Evolutionary conservation across 2,329 filamentous ascomycete genomes (phyloP), one percentile per base, ranked within the genome.

Genomic region (Plenodomus biglobosus): DNA sequence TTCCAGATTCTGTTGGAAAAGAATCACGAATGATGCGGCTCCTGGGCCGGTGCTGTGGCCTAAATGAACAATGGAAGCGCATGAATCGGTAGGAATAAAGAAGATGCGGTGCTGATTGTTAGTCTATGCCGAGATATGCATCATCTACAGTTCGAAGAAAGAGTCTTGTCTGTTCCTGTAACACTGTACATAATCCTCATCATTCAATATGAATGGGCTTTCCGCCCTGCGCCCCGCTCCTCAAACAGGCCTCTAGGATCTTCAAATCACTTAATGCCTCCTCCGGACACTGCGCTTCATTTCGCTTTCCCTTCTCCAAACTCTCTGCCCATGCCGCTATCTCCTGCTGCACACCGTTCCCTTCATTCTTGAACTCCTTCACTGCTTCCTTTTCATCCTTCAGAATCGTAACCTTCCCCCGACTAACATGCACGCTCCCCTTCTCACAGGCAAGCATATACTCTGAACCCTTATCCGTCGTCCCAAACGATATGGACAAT

Each of bases 221-320:
- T 2, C 71, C 73, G 36, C 64, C 64, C 24, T 65, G 55, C 55
- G 75, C 72, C 8, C 74, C 74, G 54, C 72, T 74, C 59, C 49
- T 68, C 52, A 77, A 48, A 54, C 72, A 68, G 1, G 67, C 65
- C 58, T 76, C 74, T 40, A 75, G 59, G 53, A 87, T 70, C 68
- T 85, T 80, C 53, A 87, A 62, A 69, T 87, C 85, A 7, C 72
- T 77, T 58, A 86, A 64, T 0, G 83, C 84, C 71, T 84, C 76
- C 62, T 84, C 78, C 0, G 80, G 77, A 8, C 73, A 73, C 69
- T 85, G 81, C 55, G 74, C 70, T n/a, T 73, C 64, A 56, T 85
- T 76, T 13, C 70, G 67, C 52, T 70, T 71, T 16, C 81, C 81
- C 10, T 70, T 68, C 2, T 68, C 58, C 30, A 87, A 59, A 8